Base-by-base conservation (phyloP, 345 rosid genomes). In the Firmiana major region DNA sequence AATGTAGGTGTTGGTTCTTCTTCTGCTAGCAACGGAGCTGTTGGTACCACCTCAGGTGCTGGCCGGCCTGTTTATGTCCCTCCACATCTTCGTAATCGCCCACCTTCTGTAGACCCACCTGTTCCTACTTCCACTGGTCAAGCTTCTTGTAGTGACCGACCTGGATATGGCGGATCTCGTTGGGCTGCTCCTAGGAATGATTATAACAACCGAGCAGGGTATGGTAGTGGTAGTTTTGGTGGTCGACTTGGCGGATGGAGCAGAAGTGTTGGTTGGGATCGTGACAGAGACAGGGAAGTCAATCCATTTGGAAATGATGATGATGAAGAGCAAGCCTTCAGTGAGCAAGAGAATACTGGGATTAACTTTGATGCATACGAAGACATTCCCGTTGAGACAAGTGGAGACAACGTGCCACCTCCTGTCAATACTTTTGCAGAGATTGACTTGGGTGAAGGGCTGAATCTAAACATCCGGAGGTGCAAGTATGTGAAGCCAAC, bases 401-500 rank as follows among this genome's bases (percentile, higher is more conserved):
- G 97, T 69, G 98, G 98, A 77, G 90, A 93, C n/a, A 90, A 93
- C 75, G 97, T 94, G 55, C 98, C 98, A 12, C 89, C 94, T 3
- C 86, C 97, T 63, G 98, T 91, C 36, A 89, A 87, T 82, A 89
- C 97, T 26, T 94, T 94, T 75, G 95, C 97, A 2, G 98, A 90
- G 75, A 89, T 94, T 40, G 97, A 94, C 81, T 89, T 94, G 53
- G 97, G 97, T 63, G 98, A 94, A 55, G 98, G 91, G 0, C 79
- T 94, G 72, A 94, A 93, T 82, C 83, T 77, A 24, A 94, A 94
- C 77, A 93, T 94, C 65, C 83, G 84, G 26, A 90, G 97, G 86
- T 94, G 98, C 83, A 94, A 91, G 83, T 94, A 94, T 81, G 97
- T 94, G 75, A 94, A 86, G 88, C 98, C 98, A 1, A 94, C 98